Evolutionary conservation across 2,329 filamentous ascomycete species (phyloP).

Genomic region (Scortechinia acanthostroma): DNA sequence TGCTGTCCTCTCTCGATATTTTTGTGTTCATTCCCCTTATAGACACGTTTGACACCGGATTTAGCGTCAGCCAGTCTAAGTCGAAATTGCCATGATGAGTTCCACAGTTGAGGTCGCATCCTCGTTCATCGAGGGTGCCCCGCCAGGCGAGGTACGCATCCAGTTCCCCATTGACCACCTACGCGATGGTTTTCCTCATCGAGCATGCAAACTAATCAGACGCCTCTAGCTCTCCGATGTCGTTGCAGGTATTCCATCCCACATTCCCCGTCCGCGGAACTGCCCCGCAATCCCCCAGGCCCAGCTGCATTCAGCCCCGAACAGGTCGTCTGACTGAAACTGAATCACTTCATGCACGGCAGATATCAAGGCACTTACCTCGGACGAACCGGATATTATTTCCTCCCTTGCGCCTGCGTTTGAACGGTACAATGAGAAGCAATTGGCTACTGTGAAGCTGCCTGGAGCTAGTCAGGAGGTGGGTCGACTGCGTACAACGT

Average conservation of each 20-base stretch:
- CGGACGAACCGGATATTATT: constrained; percentile 38
- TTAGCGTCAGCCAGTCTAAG: too few species aligned
- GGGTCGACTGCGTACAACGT: constrained; percentile 9
- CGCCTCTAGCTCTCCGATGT: constrained; percentile 13
- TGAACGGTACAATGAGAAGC: constrained; percentile 61
- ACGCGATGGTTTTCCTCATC: constrained; percentile 1
- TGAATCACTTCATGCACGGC: constrained; percentile 1
- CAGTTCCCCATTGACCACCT: not conserved
- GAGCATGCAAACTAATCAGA: not conserved
- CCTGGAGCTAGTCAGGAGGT: constrained; percentile 51
- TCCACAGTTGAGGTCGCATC: constrained; percentile 32
- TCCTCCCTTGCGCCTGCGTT: constrained; percentile 51
- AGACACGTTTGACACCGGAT: too few species aligned
- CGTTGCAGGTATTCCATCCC: constrained; percentile 6
- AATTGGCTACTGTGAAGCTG: constrained; percentile 56
- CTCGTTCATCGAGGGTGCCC: constrained; percentile 60
- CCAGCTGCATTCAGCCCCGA: not conserved
- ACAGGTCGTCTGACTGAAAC: not conserved
- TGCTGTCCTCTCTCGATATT: not conserved
- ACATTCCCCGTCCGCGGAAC: not conserved
- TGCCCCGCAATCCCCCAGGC: not conserved
- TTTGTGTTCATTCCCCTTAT: too few species aligned
- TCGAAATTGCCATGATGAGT: not conserved
- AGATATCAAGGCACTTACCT: constrained; percentile 59
- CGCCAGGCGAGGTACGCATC: constrained; percentile 57